Conservation (phyloP, 179 eudicot species). For the Beta macrorhiza region DNA sequence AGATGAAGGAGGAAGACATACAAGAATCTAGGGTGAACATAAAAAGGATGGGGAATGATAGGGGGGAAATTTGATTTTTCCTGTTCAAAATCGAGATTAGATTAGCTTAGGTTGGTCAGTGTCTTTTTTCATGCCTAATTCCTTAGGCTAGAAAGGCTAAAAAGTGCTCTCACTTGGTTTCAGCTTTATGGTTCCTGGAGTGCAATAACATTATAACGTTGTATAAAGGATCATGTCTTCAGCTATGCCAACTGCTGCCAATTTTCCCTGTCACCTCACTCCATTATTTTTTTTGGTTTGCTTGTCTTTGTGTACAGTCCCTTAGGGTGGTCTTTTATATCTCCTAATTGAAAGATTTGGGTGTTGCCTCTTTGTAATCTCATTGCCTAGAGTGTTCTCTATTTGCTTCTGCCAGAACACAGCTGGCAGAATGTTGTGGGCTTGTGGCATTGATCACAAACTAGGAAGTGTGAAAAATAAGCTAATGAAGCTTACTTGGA, state of each 20-base stretch:
- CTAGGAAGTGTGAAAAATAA: not conserved
- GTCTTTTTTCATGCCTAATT: not conserved
- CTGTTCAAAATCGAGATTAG: too few relatives aligned
- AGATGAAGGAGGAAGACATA: not conserved
- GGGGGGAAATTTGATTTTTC: not conserved
- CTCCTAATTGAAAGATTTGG: too few relatives aligned
- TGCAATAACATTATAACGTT: not conserved
- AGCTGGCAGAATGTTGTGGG: not conserved
- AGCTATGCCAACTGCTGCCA: not conserved
- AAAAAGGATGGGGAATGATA: not conserved
- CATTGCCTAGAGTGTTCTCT: too few relatives aligned
- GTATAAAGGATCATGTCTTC: not conserved
- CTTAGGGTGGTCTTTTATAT: too few relatives aligned
- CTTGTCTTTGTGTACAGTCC: too few relatives aligned
- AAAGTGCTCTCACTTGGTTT: too few relatives aligned
- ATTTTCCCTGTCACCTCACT: too few relatives aligned
- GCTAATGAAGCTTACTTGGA: not conserved
- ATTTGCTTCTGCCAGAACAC: not conserved
- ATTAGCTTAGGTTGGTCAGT: too few relatives aligned
- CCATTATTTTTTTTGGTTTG: too few relatives aligned
- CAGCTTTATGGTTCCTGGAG: not conserved
- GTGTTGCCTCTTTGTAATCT: too few relatives aligned
- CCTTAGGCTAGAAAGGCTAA: not conserved
- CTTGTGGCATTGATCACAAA: not conserved
- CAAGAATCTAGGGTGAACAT: not conserved